phyloP scores from a whole-genome alignment of 371 early-diverging fungal genomes.

The Syncephalastrum sp. region DNA sequence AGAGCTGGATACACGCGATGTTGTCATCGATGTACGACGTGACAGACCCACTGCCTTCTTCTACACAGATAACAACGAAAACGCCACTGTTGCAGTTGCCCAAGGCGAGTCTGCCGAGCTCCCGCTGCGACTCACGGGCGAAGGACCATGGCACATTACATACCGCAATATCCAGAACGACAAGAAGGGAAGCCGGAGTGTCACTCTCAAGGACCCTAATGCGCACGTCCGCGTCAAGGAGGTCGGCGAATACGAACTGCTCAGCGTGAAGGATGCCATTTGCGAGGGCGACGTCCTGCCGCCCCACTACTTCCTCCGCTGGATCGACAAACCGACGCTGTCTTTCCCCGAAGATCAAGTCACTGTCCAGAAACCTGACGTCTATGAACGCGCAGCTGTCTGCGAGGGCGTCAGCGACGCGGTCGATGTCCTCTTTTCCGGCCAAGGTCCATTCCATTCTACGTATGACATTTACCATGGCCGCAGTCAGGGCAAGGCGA shows the following conservation, averaged over 20 bases:
- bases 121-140: constrained; percentile 46
- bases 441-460: constrained; percentile 38
- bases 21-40: constrained; percentile 45
- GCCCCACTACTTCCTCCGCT: constrained; percentile 30
- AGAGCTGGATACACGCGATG: constrained; percentile 44
- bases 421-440: constrained; percentile 34
- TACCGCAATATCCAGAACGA: constrained; percentile 37
- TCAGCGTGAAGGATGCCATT: constrained; percentile 42
- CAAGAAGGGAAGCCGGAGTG: constrained; percentile 13
- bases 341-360: constrained; percentile 30
- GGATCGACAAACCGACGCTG: constrained; percentile 44
- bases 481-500: constrained; percentile 9
- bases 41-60: constrained; percentile 50
- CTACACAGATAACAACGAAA: constrained; percentile 20
- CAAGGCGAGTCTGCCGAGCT: constrained; percentile 31
- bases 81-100: constrained; percentile 22
- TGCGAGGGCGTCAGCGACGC: constrained; percentile 46
- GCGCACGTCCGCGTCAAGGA: constrained; percentile 32
- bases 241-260: constrained; percentile 42
- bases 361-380: constrained; percentile 8
- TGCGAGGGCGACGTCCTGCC: constrained; percentile 45
- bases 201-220: constrained; percentile 41
- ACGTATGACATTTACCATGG: constrained; percentile 26
- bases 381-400: constrained; percentile 39
- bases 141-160: constrained; percentile 44